Conservation (phyloP, 2,329 filamentous ascomycete species). For the Ceratocystis alfenasii region DNA sequence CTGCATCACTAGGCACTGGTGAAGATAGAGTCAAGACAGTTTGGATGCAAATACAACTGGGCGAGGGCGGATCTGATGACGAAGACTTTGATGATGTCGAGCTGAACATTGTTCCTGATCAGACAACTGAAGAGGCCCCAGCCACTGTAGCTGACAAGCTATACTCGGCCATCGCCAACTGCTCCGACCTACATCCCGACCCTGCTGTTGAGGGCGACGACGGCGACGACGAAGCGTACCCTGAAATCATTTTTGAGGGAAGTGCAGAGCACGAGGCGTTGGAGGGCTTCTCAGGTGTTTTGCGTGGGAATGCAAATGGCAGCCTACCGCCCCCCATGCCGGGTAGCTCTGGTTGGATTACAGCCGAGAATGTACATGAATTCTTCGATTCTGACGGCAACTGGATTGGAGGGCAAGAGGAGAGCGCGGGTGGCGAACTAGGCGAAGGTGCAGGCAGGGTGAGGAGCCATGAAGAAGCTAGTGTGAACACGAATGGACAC, state of each 20-base stretch:
- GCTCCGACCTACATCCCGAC: constrained; percentile 66
- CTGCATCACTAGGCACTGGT: constrained; percentile 40
- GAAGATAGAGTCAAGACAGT: constrained; percentile 37
- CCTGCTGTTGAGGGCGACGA: constrained; percentile 47
- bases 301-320: constrained; percentile 37
- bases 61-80: constrained; percentile 40
- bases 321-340: constrained; percentile 55
- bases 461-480: constrained; percentile 42
- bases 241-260: constrained; percentile 44
- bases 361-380: constrained; percentile 76
- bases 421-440: constrained; percentile 39
- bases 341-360: constrained; percentile 74
- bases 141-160: constrained; percentile 34
- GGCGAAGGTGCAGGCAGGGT: constrained; percentile 54
- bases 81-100: constrained; percentile 57
- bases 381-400: constrained; percentile 74
- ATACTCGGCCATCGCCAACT: constrained; percentile 59
- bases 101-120: constrained; percentile 49
- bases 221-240: constrained; percentile 39
- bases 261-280: constrained; percentile 39
- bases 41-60: constrained; percentile 57
- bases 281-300: constrained; percentile 46
- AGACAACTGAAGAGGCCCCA: constrained; percentile 25
- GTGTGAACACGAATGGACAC: constrained; percentile 41
- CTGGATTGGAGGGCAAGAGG: constrained; percentile 51